Evolutionary conservation across 306 rosid species (phyloP), one percentile per base, ranked within the genome.

Genomic region (Prunus kanzakura): DNA sequence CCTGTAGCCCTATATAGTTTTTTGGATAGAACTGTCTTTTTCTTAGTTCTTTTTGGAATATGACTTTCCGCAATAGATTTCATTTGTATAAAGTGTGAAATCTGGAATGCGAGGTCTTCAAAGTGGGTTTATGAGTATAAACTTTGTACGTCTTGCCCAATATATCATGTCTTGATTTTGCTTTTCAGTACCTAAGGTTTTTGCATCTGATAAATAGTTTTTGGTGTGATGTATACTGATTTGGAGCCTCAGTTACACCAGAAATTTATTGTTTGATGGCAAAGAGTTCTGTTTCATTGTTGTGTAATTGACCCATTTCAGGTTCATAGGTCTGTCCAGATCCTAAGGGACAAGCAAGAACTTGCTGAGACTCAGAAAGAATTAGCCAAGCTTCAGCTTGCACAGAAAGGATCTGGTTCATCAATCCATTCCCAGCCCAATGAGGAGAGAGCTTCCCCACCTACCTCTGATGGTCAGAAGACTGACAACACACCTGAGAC

Each of bases 281-380:
- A 38, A 38, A 38, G 43, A 38, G 7, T 38, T 38, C 8, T 38
- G 43, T 38, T 38, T 38, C 20, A 8, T 30, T 14, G 43, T 12
- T 23, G 61, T 14, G 22, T 62, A 29, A 14, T 15, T 62, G 67
- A 11, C 71, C 63, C 52, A 14, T 60, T 86, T 84, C 82, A 96
- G 99, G 99, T 96, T 73, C 98, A 93, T 84, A 82, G 99, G 87
- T 91, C 99, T 74, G 97, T 92, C 55, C 99, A 96, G 86, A 91
- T 96, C 75, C 76, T 96, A 72, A 86, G 97, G 83, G 99, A 96
- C 90, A 96, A 92, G 79, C 99, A 96, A 85, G 99, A 96, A 79
- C 91, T 96, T 35, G 93, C 93, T 27, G 99, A 96, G 62, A 83
- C 99, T 58, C 98, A 96, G 81, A 96, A 92, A 82, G 98, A 96